Conservation (phyloP, 179 eudicot species). For the Amaranthus tricolor region DNA sequence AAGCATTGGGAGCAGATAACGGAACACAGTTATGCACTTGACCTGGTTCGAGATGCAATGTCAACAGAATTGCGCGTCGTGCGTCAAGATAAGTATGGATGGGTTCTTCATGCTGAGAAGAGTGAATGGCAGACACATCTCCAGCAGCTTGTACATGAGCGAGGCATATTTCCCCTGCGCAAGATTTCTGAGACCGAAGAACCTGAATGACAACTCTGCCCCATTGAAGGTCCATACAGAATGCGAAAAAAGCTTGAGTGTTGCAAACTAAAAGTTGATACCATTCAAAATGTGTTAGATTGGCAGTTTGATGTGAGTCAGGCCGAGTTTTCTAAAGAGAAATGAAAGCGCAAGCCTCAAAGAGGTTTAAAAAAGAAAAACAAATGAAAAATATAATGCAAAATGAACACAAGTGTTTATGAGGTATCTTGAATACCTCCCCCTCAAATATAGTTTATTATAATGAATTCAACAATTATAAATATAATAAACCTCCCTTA, state of each 20-base stretch:
- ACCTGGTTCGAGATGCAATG: slow-evolving; percentile 82
- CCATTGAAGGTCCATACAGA: slow-evolving; percentile 97
- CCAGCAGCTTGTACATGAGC: slow-evolving; percentile 93
- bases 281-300: slow-evolving; percentile 69
- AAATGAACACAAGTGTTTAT: no score
- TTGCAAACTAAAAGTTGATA: slow-evolving; percentile 71
- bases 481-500: no score
- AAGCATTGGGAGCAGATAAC: slow-evolving; percentile 88
- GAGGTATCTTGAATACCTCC: no score
- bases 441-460: no score
- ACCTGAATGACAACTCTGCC: slow-evolving; percentile 95
- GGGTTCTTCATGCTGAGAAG: slow-evolving; percentile 99
- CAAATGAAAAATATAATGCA: no score
- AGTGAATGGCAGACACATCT: slow-evolving; percentile 97
- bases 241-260: slow-evolving; percentile 96
- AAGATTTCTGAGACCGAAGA: slow-evolving; percentile 48
- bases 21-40: slow-evolving; percentile 88
- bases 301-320: slow-evolving; percentile 61
- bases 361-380: no score
- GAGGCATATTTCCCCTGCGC: slow-evolving; percentile 79
- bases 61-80: slow-evolving; percentile 91
- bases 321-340: slow-evolving; percentile 52
- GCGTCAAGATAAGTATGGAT: slow-evolving; percentile 98
- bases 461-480: no score
- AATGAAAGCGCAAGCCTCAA: no score